Conservation (phyloP, 495 filamentous ascomycete genomes). For the Aspergillus carlsbadensis region DNA sequence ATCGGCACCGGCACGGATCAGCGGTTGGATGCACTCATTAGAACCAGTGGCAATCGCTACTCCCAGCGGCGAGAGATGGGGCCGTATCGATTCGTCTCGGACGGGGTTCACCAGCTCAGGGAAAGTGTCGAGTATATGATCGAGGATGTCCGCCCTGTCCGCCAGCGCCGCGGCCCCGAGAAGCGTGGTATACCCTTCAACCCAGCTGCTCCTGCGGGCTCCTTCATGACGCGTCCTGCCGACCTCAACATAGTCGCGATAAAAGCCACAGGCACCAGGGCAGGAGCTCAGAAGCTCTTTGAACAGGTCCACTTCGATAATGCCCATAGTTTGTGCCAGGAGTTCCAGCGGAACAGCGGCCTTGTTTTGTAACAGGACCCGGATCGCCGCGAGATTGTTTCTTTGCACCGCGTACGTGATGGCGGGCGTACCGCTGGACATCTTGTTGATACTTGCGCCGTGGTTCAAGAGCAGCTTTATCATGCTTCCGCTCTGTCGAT, state of each 20-base stretch:
- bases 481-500: no score
- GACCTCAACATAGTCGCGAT: background rate
- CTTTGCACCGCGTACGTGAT: conserved; percentile 1
- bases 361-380: background rate
- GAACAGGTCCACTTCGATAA: background rate
- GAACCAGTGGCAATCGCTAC: background rate
- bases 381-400: background rate
- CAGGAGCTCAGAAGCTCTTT: background rate
- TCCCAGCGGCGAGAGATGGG: background rate
- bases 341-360: background rate
- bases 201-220: background rate
- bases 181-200: background rate
- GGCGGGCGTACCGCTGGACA: background rate
- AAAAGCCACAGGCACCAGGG: background rate
- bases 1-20: background rate
- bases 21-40: background rate
- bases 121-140: background rate
- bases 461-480: no score
- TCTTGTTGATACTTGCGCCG: background rate
- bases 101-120: background rate
- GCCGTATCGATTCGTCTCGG: background rate
- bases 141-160: background rate
- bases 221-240: background rate
- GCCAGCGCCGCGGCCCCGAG: background rate
- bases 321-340: background rate